Evolutionary conservation across 768 basidiomycete species (phyloP).

Genomic region (Russula dissimulans): DNA sequence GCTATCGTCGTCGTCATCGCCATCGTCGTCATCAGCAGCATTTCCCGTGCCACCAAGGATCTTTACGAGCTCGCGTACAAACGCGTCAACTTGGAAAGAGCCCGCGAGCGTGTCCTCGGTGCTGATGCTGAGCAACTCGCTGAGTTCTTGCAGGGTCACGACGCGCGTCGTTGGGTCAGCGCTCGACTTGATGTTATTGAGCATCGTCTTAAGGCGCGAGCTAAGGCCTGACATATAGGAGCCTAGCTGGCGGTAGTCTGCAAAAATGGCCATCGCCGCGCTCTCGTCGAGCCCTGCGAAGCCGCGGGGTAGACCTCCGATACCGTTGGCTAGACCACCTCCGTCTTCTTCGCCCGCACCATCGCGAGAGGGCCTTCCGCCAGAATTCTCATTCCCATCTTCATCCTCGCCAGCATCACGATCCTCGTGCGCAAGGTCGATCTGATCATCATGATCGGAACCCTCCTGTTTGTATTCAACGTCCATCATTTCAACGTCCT

Average conservation of each 20-base stretch:
- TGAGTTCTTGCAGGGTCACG: conserved; percentile 86
- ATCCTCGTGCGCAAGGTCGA: conserved; percentile 36
- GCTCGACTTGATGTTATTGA: conserved; percentile 78
- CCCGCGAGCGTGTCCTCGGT: conserved; percentile 95
- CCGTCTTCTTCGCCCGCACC: conserved; percentile 29
- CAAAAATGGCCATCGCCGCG: conserved; percentile 71
- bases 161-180: conserved; percentile 82
- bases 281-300: conserved; percentile 46
- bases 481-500: conserved; percentile 73
- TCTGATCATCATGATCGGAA: conserved; percentile 40
- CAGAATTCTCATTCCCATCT: conserved; percentile 36
- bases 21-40: conserved; percentile 65
- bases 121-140: conserved; percentile 90
- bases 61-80: conserved; percentile 84
- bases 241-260: conserved; percentile 80
- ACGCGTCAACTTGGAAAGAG: conserved; percentile 90
- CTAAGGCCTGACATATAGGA: conserved; percentile 90
- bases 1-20: conserved; percentile 48
- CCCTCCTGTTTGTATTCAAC: conserved; percentile 43
- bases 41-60: conserved; percentile 77
- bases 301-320: conserved; percentile 14
- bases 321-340: conserved; percentile 28
- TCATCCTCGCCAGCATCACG: conserved; percentile 43
- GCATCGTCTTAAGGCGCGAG: conserved; percentile 80
- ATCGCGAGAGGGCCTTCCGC: conserved; percentile 26